A percentile compares a stretch with the other conserved stretches of the same genome.
Conservation (phyloP, 2,329 filamentous ascomycete genomes). For the Aspergillus quadricinctus region DNA sequence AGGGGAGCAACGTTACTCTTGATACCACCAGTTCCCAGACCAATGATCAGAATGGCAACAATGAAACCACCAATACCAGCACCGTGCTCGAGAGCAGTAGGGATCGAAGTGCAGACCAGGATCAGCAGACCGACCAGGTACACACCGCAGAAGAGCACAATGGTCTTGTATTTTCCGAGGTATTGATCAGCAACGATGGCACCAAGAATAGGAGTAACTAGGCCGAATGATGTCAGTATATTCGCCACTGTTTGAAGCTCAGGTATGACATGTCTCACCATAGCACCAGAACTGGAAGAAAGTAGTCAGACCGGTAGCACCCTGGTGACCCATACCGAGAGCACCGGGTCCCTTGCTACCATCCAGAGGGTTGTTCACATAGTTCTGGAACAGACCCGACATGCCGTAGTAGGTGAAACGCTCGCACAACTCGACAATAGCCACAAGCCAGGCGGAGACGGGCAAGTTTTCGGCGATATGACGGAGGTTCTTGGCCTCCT, state of each 20-base stretch:
- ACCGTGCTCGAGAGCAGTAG: conserved; percentile 46
- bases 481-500: conserved; percentile 49
- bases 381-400: conserved; percentile 55
- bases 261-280: conserved; percentile 20
- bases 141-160: conserved; percentile 52
- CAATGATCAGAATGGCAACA: conserved; percentile 57
- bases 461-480: conserved; percentile 55
- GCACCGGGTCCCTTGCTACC: conserved; percentile 38
- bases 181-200: conserved; percentile 59
- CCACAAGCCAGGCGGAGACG: conserved; percentile 53
- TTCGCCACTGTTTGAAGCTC: neutral
- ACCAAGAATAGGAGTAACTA: conserved; percentile 54
- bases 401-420: conserved; percentile 58
- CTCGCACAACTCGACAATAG: conserved; percentile 54
- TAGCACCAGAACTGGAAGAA: conserved; percentile 57
- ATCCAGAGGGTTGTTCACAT: conserved; percentile 43
- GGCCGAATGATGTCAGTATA: conserved; percentile 1
- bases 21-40: conserved; percentile 64
- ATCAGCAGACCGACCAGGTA: conserved; percentile 57
- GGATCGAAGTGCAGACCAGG: conserved; percentile 53
- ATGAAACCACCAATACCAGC: conserved; percentile 54
- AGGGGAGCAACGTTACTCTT: conserved; percentile 61
- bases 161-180: conserved; percentile 58
- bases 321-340: conserved; percentile 41
- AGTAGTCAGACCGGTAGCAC: conserved; percentile 47